Base-by-base conservation (phyloP, 495 filamentous ascomycete genomes). In the Penicillium simplicissimum region DNA sequence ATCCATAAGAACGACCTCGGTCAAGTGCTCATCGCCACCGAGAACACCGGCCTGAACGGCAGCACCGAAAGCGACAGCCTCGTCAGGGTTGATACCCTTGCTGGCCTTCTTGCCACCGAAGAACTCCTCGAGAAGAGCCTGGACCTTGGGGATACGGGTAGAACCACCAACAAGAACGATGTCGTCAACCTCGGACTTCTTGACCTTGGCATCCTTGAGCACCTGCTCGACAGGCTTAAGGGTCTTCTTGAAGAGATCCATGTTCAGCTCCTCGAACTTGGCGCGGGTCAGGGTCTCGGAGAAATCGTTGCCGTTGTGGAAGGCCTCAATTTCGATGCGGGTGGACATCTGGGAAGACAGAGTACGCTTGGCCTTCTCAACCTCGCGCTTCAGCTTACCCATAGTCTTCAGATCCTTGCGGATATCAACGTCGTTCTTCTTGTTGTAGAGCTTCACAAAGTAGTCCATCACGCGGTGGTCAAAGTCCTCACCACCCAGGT, bases 51-150 rank as follows among this genome's bases (percentile, higher is more conserved):
- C 95, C 82, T 98, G 95, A 72, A 98, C 96, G 67, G 95, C 95
- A 67, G 95, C 95, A 87, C 95, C 95, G 82, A 97, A 97, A 72
- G 95, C 95, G 69, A 98, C 95, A 65, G 95, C 96, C 86, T 98
- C 95, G 71, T 98, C 95, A 67, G 95, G 95, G 87, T 98, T 98
- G 85, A 98, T 98, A 81, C 89, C 91, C 86, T 96, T 97, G 88
- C 97, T 96, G 67, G 96, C 87, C 85, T 98, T 96, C 90, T 98
- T 98, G 76, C 97, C 92, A 86, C 97, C 97, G 85, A 96, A 96
- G 84, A 96, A 95, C 79, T 98, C 95, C 84, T 97, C 84, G 87
- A 92, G 68, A 97, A 88, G 72, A 97, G 89, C 85, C 87, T 98
- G 96, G 78, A 98, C 94, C 81, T 92, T 90, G 74, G 95, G 95